These are phyloP conservation scores for Coix lacrymajobi DNA, from an alignment of 176 grass and related monocot species.

Conservation along the genomic window DNA sequence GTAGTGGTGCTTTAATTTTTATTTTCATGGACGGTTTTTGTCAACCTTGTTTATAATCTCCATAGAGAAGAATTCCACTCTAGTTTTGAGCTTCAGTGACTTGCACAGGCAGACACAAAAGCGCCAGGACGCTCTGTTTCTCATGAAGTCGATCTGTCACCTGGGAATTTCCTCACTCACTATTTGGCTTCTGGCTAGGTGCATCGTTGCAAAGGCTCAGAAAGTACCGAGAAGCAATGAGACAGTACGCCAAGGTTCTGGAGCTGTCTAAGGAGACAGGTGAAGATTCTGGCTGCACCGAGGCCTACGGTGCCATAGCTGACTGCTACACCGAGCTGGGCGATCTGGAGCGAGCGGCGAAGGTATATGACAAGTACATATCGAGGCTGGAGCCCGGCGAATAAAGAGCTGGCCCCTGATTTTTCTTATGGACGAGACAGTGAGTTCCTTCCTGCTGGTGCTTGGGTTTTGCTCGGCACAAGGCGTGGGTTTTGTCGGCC, in stretches of 20 bases:
- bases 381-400: slow-evolving; percentile 34
- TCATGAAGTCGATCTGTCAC: not conserved
- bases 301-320: slow-evolving; percentile 70
- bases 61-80: not conserved
- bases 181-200: slow-evolving; percentile 14
- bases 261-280: slow-evolving; percentile 52
- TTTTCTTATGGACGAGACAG: not conserved
- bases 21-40: not conserved
- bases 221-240: slow-evolving; percentile 58
- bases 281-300: slow-evolving; percentile 62
- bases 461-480: not conserved
- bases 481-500: not conserved
- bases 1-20: not conserved
- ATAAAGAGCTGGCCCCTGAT: not conserved
- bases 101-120: not conserved
- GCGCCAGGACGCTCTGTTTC: not conserved
- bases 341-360: slow-evolving; percentile 49
- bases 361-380: slow-evolving; percentile 71
- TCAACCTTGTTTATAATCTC: not conserved
- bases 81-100: not conserved
- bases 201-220: slow-evolving; percentile 52
- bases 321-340: slow-evolving; percentile 67
- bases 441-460: not conserved
- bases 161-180: not conserved
- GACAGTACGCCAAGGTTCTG: slow-evolving; percentile 48